Percentiles rank a stretch among this genome's conserved stretches.
Conservation (phyloP, 2,329 filamentous ascomycete species). For the Cercospora beticola region DNA sequence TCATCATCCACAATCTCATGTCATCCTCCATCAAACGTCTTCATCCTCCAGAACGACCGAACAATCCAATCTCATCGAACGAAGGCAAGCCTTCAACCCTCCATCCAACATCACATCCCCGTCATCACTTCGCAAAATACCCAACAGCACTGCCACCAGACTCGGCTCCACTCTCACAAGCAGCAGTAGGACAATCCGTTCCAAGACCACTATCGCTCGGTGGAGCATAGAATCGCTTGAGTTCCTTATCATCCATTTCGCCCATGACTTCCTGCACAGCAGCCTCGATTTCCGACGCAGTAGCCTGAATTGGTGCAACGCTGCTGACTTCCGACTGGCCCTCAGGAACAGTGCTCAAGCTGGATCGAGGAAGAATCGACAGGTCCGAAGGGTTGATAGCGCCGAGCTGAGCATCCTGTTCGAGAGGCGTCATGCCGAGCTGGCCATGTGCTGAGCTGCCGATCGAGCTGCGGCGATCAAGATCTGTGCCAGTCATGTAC, state of each 20-base stretch:
- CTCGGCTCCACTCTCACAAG: slow-evolving; percentile 5
- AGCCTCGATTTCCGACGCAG: slow-evolving; percentile 19
- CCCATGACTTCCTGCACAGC: slow-evolving; percentile 23
- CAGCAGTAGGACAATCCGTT: slow-evolving; percentile 40
- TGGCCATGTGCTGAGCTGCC: slow-evolving; percentile 42
- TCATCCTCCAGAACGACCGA: neutral
- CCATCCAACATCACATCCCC: neutral
- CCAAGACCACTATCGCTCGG: slow-evolving; percentile 44
- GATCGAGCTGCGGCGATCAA: slow-evolving; percentile 47
- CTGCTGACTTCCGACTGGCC: slow-evolving; percentile 28
- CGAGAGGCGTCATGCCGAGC: slow-evolving; percentile 28
- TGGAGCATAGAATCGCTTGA: slow-evolving; percentile 33
- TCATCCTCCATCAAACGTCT: neutral
- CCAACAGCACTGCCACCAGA: slow-evolving; percentile 1
- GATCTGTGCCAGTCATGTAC: slow-evolving; percentile 51
- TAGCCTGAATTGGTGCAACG: slow-evolving; percentile 21
- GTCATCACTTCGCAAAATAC: slow-evolving; percentile 2
- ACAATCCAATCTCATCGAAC: neutral
- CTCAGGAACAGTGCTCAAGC: slow-evolving; percentile 32
- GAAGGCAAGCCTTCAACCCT: neutral
- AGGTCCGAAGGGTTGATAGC: slow-evolving; percentile 19
- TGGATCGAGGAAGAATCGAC: slow-evolving; percentile 12
- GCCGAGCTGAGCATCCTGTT: slow-evolving; percentile 31
- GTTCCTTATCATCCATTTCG: slow-evolving; percentile 25
- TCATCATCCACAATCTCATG: neutral